A percentile compares a stretch with the other conserved stretches of the same genome.
phyloP scores from a whole-genome alignment of 2,329 filamentous ascomycete species.

The Seiridium cupressi region DNA sequence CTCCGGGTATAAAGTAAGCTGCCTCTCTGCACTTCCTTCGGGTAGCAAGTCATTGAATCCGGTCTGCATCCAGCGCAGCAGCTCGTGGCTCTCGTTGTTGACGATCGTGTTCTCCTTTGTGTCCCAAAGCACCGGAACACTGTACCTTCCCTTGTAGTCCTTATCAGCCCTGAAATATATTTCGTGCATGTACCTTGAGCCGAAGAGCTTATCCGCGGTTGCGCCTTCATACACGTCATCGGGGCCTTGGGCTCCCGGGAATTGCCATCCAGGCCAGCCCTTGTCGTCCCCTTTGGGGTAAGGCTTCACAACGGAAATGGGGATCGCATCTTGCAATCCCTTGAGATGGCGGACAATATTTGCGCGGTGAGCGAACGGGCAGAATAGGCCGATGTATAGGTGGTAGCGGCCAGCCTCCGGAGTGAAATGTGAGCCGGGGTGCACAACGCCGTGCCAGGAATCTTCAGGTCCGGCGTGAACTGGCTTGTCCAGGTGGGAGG shows the following conservation, averaged over 20 bases:
- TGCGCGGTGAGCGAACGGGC: slow-evolving; percentile 61
- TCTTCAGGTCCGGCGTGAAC: slow-evolving; percentile 20
- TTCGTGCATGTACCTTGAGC: slow-evolving; percentile 57
- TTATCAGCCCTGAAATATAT: slow-evolving; percentile 61
- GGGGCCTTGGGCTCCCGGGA: slow-evolving; percentile 39
- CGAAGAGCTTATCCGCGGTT: slow-evolving; percentile 59
- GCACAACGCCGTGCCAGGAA: slow-evolving; percentile 22
- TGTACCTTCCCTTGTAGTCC: slow-evolving; percentile 59
- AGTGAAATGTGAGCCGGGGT: slow-evolving; percentile 16
- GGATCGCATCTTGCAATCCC: slow-evolving; percentile 51
- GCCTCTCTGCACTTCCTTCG: slow-evolving; percentile 29
- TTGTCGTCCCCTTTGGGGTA: slow-evolving; percentile 65
- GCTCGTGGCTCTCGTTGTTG: slow-evolving; percentile 60
- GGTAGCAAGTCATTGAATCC: slow-evolving; percentile 51
- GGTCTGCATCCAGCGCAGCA: slow-evolving; percentile 56
- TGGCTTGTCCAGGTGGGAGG: slow-evolving; percentile 2
- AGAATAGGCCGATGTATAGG: slow-evolving; percentile 53
- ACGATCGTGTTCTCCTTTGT: slow-evolving; percentile 53
- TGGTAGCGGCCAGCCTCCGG: slow-evolving; percentile 22
- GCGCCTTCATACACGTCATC: slow-evolving; percentile 55
- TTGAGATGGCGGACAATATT: slow-evolving; percentile 59
- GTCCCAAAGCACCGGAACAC: slow-evolving; percentile 62
- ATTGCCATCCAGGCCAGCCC: slow-evolving; percentile 64
- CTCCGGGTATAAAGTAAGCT: slow-evolving; percentile 51
- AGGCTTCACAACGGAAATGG: slow-evolving; percentile 58